Evolutionary conservation across 2,329 filamentous ascomycete genomes (phyloP).

Genomic region (Penicillium aurantiogriseum): DNA sequence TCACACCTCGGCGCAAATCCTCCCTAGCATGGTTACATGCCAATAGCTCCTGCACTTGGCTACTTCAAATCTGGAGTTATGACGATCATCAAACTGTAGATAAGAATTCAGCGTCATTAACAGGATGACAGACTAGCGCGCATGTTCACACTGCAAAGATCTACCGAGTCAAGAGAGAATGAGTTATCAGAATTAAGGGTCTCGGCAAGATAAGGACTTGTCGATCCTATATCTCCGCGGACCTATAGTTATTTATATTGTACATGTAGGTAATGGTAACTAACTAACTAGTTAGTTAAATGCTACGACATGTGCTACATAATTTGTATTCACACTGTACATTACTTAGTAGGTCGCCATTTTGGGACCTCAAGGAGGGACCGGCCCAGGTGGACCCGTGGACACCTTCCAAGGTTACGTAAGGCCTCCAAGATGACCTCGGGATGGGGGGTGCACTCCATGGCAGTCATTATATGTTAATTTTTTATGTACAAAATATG

Average conservation of each 20-base stretch:
- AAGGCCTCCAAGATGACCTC: too few species aligned
- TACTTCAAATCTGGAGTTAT: not conserved
- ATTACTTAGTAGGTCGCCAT: too few species aligned
- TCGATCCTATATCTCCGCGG: constrained; percentile 1
- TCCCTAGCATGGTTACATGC: not conserved
- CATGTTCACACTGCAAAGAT: not conserved
- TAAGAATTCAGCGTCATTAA: constrained; percentile 1
- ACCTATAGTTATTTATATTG: not conserved
- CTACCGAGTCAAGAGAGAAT: constrained; percentile 6
- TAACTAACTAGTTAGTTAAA: not conserved
- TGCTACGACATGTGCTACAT: not conserved
- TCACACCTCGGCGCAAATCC: too few species aligned
- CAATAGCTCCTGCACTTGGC: not conserved
- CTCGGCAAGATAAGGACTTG: constrained; percentile 6
- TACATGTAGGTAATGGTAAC: too few species aligned
- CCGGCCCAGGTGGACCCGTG: too few species aligned
- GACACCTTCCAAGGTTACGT: too few species aligned
- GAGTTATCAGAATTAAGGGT: constrained; percentile 9
- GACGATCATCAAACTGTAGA: not conserved
- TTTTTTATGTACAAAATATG: too few species aligned
- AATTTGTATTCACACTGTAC: not conserved
- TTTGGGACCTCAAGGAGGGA: too few species aligned
- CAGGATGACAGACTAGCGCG: not conserved
- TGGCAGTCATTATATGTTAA: too few species aligned
- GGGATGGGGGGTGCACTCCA: too few species aligned